Conservation (phyloP, 2,329 filamentous ascomycete species). For the Lecanicillium sp. region DNA sequence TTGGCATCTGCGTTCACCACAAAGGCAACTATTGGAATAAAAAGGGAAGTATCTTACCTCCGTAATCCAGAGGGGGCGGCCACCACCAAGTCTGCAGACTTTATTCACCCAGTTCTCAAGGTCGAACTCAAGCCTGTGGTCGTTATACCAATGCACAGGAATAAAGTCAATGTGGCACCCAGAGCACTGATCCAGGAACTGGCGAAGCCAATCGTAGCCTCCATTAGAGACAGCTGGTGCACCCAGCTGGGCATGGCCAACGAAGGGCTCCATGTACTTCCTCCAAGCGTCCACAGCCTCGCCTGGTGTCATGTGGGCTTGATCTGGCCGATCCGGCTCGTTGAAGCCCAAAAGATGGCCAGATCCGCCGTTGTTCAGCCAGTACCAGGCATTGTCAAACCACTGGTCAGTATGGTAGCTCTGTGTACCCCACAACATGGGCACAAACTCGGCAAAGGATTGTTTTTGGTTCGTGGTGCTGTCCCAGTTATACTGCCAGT, state of each 20-base stretch:
- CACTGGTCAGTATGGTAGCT: conserved; percentile 11
- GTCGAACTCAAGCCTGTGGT: conserved; percentile 24
- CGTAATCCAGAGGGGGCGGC: conserved; percentile 35
- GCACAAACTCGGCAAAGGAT: conserved; percentile 13
- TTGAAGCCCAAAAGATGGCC: conserved; percentile 16
- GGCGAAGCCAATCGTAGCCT: conserved; percentile 31
- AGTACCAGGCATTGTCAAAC: conserved; percentile 10
- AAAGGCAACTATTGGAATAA: no score
- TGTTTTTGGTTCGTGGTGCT: conserved; percentile 14
- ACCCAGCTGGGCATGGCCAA: conserved; percentile 33
- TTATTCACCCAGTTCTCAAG: conserved; percentile 34
- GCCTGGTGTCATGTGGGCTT: conserved; percentile 18
- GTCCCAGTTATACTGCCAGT: conserved; percentile 20
- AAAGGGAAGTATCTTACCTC: conserved; percentile 22
- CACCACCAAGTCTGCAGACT: conserved; percentile 26
- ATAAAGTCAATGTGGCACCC: conserved; percentile 36
- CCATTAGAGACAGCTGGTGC: conserved; percentile 41
- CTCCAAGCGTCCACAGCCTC: conserved; percentile 30
- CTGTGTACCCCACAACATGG: conserved; percentile 16
- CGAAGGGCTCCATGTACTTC: conserved; percentile 36
- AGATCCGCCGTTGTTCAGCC: conserved; percentile 12
- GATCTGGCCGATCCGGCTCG: conserved; percentile 14
- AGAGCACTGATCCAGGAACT: conserved; percentile 33
- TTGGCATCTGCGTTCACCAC: no score
- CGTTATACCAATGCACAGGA: conserved; percentile 40